A percentile compares a stretch with the other conserved stretches of the same genome.
Conservation (phyloP, 306 rosid genomes). For the Fagus crenata region DNA sequence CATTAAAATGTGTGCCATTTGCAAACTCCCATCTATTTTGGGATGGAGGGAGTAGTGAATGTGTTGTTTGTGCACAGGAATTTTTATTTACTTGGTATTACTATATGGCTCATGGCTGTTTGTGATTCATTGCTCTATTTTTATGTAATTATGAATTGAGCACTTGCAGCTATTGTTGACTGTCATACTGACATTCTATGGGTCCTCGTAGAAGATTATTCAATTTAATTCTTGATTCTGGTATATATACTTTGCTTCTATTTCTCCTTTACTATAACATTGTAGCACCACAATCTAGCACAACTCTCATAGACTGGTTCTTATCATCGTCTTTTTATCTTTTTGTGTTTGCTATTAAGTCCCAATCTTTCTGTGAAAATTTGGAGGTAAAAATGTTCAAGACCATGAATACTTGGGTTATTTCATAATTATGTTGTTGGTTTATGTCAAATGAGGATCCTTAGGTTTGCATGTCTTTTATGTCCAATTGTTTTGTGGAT, state of each 20-base stretch:
- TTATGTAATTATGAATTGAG: background rate
- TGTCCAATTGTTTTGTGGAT: background rate
- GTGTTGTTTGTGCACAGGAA: background rate
- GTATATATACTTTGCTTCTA: background rate
- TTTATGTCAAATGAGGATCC: slow-evolving; percentile 4
- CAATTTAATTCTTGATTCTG: slow-evolving; percentile 1
- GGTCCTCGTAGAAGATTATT: background rate
- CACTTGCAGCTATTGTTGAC: background rate
- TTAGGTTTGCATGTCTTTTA: slow-evolving; percentile 9
- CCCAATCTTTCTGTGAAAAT: background rate
- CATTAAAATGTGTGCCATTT: too few relatives aligned
- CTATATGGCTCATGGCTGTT: background rate
- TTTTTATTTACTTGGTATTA: background rate
- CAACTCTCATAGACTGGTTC: slow-evolving; percentile 11
- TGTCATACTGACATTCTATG: background rate
- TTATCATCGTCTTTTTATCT: background rate
- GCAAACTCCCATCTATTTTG: too few relatives aligned
- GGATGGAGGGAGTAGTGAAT: background rate
- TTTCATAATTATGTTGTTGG: background rate
- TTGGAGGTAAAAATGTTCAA: too few relatives aligned
- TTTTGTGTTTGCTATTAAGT: background rate
- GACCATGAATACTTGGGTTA: background rate
- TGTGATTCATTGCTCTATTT: background rate
- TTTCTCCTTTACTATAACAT: background rate
- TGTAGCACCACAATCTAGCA: slow-evolving; percentile 14